Conservation (phyloP, 306 rosid genomes). For the Fragaria iinumae region DNA sequence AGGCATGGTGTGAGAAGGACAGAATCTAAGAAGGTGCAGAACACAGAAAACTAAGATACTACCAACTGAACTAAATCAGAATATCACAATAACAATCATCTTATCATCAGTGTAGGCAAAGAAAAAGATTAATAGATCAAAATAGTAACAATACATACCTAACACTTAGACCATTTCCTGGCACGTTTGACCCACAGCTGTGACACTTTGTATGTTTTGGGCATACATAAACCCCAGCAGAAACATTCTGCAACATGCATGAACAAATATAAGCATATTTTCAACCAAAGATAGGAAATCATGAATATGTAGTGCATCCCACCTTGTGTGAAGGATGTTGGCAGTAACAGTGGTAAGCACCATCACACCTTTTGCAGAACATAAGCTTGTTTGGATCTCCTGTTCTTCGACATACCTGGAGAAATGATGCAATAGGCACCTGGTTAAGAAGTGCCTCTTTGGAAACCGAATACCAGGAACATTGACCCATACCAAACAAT, state of each 20-base stretch:
- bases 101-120: neutral
- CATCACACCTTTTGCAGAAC: conserved; percentile 99
- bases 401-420: conserved; percentile 87
- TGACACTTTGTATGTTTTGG: conserved; percentile 91
- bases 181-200: conserved; percentile 93
- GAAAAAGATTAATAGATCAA: neutral
- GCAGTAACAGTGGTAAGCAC: conserved; percentile 98
- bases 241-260: conserved; percentile 72
- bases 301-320: conserved; percentile 22
- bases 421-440: conserved; percentile 10
- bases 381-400: conserved; percentile 96
- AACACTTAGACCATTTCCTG: conserved; percentile 97
- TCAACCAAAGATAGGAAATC: conserved; percentile 16
- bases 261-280: conserved; percentile 29
- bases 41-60: neutral
- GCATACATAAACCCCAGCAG: conserved; percentile 92
- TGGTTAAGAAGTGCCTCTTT: neutral
- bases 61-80: neutral
- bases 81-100: neutral
- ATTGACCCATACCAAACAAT: neutral
- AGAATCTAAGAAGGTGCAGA: neutral
- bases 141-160: conserved; percentile 48
- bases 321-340: conserved; percentile 98
- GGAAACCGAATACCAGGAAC: neutral
- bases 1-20: neutral